A percentile compares a stretch with the other conserved stretches of the same genome.
Evolutionary conservation across 1,284 basidiomycete genomes (phyloP).

Genomic region (Xerocomus minutiporus): DNA sequence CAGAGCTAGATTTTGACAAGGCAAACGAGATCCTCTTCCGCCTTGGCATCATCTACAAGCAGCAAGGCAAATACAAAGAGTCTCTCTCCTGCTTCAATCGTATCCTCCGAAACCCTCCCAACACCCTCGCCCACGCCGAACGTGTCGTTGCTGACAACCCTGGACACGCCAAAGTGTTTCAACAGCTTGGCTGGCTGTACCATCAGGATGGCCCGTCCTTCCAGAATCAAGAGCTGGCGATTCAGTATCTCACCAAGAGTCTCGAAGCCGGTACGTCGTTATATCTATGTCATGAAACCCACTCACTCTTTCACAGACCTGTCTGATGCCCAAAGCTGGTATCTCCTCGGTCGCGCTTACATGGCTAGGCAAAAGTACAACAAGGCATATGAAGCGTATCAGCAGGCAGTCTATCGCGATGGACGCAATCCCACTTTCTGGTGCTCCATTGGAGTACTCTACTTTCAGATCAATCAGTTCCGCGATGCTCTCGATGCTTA

Average conservation of each 20-base stretch:
- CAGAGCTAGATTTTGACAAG: conserved; percentile 89
- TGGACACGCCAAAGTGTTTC: conserved; percentile 93
- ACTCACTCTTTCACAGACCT: conserved; percentile 54
- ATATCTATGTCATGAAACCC: no score
- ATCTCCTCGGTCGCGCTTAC: conserved; percentile 94
- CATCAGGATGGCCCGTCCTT: conserved; percentile 93
- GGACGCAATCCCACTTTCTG: conserved; percentile 93
- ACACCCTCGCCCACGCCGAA: conserved; percentile 93
- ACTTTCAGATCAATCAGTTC: conserved; percentile 99
- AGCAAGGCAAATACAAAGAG: conserved; percentile 89
- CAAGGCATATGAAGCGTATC: conserved; percentile 91
- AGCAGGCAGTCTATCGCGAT: conserved; percentile 97
- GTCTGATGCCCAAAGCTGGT: conserved; percentile 96
- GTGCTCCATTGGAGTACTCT: conserved; percentile 97
- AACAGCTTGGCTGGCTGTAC: conserved; percentile 97
- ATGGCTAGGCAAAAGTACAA: conserved; percentile 99
- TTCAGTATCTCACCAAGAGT: conserved; percentile 67
- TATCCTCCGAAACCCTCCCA: conserved; percentile 92
- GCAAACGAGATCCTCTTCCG: conserved; percentile 98
- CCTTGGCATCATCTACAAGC: conserved; percentile 98
- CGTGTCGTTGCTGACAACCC: conserved; percentile 94
- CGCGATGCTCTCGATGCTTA: conserved; percentile 98
- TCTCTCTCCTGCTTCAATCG: conserved; percentile 91
- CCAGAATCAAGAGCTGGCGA: conserved; percentile 29
- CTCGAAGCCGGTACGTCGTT: conserved; percentile 58